Evolutionary conservation across 257 asterid species (phyloP).

Genomic region (Euphrasia confusa): DNA sequence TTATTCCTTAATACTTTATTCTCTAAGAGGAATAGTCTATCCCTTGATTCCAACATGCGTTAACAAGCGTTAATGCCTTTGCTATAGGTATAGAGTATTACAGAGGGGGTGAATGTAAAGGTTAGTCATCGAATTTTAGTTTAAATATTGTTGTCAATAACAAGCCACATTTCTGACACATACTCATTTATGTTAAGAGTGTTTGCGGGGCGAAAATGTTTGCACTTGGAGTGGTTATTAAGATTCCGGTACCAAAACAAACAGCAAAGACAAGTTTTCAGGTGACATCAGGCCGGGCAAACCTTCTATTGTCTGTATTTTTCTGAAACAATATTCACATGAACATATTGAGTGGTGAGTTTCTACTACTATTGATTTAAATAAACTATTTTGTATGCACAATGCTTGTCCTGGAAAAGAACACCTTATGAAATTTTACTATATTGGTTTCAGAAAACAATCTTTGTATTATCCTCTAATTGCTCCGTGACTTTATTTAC

Average conservation of each 20-base stretch:
- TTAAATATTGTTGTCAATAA: constrained; percentile 28
- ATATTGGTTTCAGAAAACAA: neutral
- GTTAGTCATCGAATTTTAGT: constrained; percentile 41
- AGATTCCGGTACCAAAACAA: no score
- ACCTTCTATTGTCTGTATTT: constrained; percentile 74
- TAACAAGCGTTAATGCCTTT: constrained; percentile 25
- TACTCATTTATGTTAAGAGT: no score
- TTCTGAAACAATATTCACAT: neutral
- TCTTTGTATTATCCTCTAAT: neutral
- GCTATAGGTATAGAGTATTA: constrained; percentile 74
- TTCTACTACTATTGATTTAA: neutral
- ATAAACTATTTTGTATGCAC: neutral
- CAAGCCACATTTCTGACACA: no score
- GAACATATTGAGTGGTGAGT: constrained; percentile 10
- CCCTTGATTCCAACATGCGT: constrained; percentile 20
- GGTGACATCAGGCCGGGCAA: constrained; percentile 97
- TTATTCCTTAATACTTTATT: neutral
- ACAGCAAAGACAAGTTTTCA: constrained; percentile 8
- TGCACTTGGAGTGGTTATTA: no score
- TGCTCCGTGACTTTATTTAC: neutral
- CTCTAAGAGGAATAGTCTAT: neutral
- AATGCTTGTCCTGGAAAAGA: constrained; percentile 3
- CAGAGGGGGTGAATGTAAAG: constrained; percentile 99
- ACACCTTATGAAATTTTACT: neutral
- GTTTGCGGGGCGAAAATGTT: no score